A percentile compares a stretch with the other conserved stretches of the same genome.
Conservation (phyloP, 202 grass and related monocot genomes). For the Eragrostis tef region DNA sequence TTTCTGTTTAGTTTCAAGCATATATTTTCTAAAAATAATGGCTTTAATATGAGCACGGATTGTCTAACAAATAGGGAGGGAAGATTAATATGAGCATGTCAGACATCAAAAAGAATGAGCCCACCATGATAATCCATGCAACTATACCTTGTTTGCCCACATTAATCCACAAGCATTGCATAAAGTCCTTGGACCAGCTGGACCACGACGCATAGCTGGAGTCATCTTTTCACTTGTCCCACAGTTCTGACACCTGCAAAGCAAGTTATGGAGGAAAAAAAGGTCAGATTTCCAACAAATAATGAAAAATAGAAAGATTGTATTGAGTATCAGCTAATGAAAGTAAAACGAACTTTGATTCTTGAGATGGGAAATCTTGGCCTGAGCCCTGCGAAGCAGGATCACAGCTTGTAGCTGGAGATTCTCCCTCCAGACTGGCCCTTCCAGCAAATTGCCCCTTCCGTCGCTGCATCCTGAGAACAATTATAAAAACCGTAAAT, state of each 20-base stretch:
- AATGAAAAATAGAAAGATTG: constrained; percentile 38
- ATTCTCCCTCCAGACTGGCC: constrained; percentile 63
- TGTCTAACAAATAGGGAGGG: too few species aligned
- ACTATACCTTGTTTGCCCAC: constrained; percentile 87
- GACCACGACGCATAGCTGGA: constrained; percentile 93
- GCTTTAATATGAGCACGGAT: too few species aligned
- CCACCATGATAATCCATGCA: constrained; percentile 16
- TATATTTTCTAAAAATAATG: background rate
- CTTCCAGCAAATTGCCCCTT: constrained; percentile 96
- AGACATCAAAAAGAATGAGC: constrained; percentile 15
- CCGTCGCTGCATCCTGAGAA: constrained; percentile 81
- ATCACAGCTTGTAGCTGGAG: constrained; percentile 58
- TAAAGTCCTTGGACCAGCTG: constrained; percentile 90
- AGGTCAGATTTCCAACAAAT: constrained; percentile 39
- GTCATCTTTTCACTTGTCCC: constrained; percentile 88
- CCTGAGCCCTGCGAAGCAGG: constrained; percentile 45
- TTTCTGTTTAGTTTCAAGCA: background rate
- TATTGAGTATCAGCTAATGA: constrained; percentile 24
- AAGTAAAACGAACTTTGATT: constrained; percentile 63
- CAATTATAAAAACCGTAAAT: constrained; percentile 35
- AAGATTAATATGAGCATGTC: background rate
- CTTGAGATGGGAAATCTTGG: constrained; percentile 62
- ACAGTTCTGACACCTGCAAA: constrained; percentile 85
- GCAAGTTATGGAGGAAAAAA: constrained; percentile 32
- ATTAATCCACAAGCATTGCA: constrained; percentile 98